Conservation (phyloP, 2,329 filamentous ascomycete species). For the Neonectria neomacrospora region DNA sequence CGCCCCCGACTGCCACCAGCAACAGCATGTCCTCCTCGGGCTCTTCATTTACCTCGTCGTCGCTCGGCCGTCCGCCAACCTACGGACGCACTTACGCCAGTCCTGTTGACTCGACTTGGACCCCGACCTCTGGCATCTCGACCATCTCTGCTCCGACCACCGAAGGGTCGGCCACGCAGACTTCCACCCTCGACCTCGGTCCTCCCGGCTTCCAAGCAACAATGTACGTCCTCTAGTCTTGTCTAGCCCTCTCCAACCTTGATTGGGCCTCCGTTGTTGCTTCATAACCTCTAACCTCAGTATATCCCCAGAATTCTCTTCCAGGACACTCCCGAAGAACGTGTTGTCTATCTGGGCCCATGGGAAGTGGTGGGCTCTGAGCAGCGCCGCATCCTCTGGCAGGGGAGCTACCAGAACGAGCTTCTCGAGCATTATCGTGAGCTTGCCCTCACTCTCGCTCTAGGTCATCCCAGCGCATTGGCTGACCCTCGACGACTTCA, state of each 20-base stretch:
- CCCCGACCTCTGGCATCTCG: slow-evolving; percentile 57
- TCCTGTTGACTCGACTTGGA: slow-evolving; percentile 58
- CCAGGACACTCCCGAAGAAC: slow-evolving; percentile 60
- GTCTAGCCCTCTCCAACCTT: slow-evolving; percentile 10
- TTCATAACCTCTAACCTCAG: slow-evolving; percentile 37
- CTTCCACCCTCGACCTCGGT: slow-evolving; percentile 61
- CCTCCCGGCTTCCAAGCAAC: slow-evolving; percentile 65
- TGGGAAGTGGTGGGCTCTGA: slow-evolving; percentile 62
- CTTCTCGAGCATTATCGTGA: slow-evolving; percentile 63
- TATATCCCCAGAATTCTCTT: slow-evolving; percentile 57
- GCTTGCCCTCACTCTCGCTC: slow-evolving; percentile 34
- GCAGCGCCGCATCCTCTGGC: slow-evolving; percentile 62
- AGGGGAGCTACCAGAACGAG: slow-evolving; percentile 64
- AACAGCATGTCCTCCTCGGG: slow-evolving; percentile 59
- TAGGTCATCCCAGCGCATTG: slow-evolving; percentile 6
- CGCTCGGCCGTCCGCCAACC: slow-evolving; percentile 54
- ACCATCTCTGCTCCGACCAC: slow-evolving; percentile 57
- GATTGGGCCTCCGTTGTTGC: slow-evolving; percentile 14
- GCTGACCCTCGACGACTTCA: slow-evolving; percentile 38
- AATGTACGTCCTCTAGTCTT: slow-evolving; percentile 53
- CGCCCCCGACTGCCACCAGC: slow-evolving; percentile 43
- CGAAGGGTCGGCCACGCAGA: slow-evolving; percentile 50
- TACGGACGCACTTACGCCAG: slow-evolving; percentile 56
- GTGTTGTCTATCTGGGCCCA: slow-evolving; percentile 63
- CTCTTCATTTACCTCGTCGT: slow-evolving; percentile 61